A percentile compares a stretch with the other conserved stretches of the same genome.
These are phyloP conservation scores for Calocera cornea DNA, from an alignment of 768 basidiomycete species.

Conservation along the genomic window DNA sequence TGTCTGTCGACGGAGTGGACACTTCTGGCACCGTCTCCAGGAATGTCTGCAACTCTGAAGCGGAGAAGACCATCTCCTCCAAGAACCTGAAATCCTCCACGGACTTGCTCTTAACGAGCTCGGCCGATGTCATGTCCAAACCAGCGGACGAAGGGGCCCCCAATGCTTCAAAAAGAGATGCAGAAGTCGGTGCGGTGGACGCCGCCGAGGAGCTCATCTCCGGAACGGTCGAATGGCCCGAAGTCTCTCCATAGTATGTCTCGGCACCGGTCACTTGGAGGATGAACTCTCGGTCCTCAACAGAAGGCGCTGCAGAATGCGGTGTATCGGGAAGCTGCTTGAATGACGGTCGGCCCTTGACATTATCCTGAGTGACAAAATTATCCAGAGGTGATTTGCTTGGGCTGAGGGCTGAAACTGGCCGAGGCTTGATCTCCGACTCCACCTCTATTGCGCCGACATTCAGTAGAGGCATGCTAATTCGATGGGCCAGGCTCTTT, in stretches of 20 bases:
- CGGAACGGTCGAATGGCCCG: background rate
- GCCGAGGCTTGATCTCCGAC: background rate
- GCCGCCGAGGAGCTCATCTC: background rate
- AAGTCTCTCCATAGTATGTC: background rate
- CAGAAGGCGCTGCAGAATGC: background rate
- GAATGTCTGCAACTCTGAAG: background rate
- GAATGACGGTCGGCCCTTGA: background rate
- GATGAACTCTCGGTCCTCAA: background rate
- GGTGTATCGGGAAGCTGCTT: background rate
- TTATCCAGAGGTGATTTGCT: background rate
- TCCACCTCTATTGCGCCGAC: background rate
- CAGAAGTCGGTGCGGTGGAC: background rate
- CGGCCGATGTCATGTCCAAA: background rate
- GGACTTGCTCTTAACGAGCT: background rate
- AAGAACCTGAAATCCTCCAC: background rate
- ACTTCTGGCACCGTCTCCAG: slow-evolving; percentile 1
- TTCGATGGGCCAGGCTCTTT: background rate
- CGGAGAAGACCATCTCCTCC: background rate
- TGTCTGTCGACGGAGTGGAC: background rate
- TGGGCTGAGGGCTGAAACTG: background rate
- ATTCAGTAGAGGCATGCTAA: background rate
- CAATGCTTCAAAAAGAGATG: background rate
- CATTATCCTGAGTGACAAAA: background rate
- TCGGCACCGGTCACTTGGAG: background rate
- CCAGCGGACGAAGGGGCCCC: background rate